Evolutionary conservation across 2,329 filamentous ascomycete genomes (phyloP).

Genomic region (Monosporascus cannonballus): DNA sequence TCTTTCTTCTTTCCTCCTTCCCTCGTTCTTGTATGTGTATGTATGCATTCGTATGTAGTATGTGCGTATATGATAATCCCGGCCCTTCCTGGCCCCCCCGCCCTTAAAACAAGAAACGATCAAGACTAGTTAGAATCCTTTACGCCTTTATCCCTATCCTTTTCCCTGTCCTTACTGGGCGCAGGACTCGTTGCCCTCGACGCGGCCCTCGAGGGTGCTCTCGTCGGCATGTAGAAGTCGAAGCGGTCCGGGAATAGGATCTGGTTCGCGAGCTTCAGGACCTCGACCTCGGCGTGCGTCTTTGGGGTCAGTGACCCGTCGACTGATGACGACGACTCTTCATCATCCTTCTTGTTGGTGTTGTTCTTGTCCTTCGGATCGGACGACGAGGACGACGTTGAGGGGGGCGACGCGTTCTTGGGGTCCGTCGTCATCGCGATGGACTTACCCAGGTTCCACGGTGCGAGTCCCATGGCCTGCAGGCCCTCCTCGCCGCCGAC

Average conservation of each 20-base stretch:
- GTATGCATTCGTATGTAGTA: no score
- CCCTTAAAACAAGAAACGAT: no score
- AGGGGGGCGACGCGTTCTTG: slow-evolving; percentile 22
- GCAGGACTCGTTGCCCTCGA: background rate
- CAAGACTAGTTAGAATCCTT: background rate
- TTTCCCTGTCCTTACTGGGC: slow-evolving; percentile 1
- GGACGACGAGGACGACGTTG: slow-evolving; percentile 4
- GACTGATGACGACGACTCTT: slow-evolving; percentile 16
- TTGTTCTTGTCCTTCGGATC: slow-evolving; percentile 11
- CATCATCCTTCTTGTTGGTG: slow-evolving; percentile 15
- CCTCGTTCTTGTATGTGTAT: background rate
- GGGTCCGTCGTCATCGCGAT: slow-evolving; percentile 2
- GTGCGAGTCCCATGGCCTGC: slow-evolving; percentile 52
- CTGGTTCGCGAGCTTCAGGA: slow-evolving; percentile 48
- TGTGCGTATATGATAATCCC: no score
- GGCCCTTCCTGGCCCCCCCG: no score
- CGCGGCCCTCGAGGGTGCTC: slow-evolving; percentile 7
- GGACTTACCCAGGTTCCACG: slow-evolving; percentile 38
- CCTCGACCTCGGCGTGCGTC: slow-evolving; percentile 42
- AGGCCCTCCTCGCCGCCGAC: slow-evolving; percentile 45
- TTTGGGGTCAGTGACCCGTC: background rate
- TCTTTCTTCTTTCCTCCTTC: background rate
- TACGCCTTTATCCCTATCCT: slow-evolving; percentile 1
- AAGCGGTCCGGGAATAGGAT: slow-evolving; percentile 50
- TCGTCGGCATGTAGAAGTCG: slow-evolving; percentile 40